Percentiles rank a stretch among this genome's conserved stretches.
Evolutionary conservation across 2,329 filamentous ascomycete genomes (phyloP).

Genomic region (Dothistroma pini): DNA sequence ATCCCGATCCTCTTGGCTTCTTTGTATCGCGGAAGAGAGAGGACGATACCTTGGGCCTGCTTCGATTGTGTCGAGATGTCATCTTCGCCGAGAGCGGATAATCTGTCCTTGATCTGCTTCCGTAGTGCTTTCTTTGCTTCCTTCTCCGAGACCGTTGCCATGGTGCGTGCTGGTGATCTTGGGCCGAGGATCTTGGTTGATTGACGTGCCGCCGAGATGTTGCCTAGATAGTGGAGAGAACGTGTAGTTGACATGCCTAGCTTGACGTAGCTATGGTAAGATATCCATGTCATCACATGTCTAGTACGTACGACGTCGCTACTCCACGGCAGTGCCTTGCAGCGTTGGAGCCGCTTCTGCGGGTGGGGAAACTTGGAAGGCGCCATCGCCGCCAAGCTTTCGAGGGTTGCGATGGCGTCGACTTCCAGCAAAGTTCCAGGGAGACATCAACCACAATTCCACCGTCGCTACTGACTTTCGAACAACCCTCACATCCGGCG

Average conservation of each 20-base stretch:
- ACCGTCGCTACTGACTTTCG: neutral
- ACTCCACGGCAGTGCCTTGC: neutral
- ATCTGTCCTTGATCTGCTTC: conserved; percentile 62
- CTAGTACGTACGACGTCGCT: neutral
- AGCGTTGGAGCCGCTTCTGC: neutral
- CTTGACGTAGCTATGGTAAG: neutral
- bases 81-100: conserved; percentile 60
- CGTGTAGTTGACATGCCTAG: neutral
- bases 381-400: neutral
- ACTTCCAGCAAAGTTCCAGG: neutral
- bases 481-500: neutral
- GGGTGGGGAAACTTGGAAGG: neutral
- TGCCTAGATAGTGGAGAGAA: neutral
- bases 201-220: neutral
- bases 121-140: conserved; percentile 72
- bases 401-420: neutral
- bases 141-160: conserved; percentile 18
- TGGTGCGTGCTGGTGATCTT: conserved; percentile 5
- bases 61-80: conserved; percentile 67
- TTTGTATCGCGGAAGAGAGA: conserved; percentile 68
- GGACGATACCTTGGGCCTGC: conserved; percentile 61
- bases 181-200: neutral
- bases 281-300: neutral
- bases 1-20: conserved; percentile 73
- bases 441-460: neutral